Percentiles rank a stretch among this genome's conserved stretches.
phyloP scores from a whole-genome alignment of 495 filamentous ascomycete genomes.

The Podospora sp. region DNA sequence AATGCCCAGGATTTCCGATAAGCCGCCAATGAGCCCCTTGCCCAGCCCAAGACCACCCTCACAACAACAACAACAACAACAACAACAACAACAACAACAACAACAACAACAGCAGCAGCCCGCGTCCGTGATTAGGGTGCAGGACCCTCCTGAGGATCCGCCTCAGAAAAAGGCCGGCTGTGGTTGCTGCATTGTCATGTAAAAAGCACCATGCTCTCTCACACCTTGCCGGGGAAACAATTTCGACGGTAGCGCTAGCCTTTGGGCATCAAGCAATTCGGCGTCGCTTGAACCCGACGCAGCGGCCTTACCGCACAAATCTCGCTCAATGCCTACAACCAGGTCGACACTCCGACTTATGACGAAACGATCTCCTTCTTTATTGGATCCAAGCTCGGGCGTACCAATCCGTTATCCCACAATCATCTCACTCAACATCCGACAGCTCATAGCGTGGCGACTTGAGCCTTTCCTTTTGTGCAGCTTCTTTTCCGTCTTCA shows the following conservation, averaged over 20 bases:
- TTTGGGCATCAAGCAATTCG: background rate
- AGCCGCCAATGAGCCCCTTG: constrained; percentile 41
- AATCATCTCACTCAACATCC: background rate
- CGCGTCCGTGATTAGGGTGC: constrained; percentile 32
- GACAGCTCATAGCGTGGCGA: background rate
- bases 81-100: too few relatives aligned
- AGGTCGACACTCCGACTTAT: background rate
- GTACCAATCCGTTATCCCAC: background rate
- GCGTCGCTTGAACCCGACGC: background rate
- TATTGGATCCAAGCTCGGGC: background rate
- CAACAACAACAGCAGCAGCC: constrained; percentile 26
- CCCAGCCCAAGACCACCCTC: constrained; percentile 40
- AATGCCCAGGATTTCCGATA: constrained; percentile 58
- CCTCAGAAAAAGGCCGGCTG: constrained; percentile 48
- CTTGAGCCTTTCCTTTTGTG: background rate
- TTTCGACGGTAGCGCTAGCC: background rate
- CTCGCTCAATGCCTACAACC: background rate
- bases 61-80: constrained; percentile 27
- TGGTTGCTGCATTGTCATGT: constrained; percentile 60
- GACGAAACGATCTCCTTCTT: background rate
- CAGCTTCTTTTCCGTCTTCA: background rate
- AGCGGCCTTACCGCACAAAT: background rate
- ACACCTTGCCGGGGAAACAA: background rate
- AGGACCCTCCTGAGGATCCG: constrained; percentile 42
- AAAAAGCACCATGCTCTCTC: constrained; percentile 16